These are phyloP conservation scores for Exutisphaerella laricina DNA, from an alignment of 2,329 filamentous ascomycete species.

Conservation along the genomic window DNA sequence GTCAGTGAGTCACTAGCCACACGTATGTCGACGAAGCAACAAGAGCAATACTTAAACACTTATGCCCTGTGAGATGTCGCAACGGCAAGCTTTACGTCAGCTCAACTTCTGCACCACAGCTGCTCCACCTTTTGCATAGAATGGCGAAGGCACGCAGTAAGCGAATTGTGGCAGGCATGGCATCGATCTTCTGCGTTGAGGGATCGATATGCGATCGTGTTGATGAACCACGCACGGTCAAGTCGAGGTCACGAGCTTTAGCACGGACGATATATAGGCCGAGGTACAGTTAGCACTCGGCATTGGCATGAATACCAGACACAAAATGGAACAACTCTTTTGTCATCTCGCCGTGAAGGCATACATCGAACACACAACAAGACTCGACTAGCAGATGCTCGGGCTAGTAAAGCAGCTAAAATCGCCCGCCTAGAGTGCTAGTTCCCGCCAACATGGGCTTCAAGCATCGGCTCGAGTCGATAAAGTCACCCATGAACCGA, in stretches of 20 bases:
- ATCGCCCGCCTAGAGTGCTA: slow-evolving; percentile 20
- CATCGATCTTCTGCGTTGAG: too few relatives aligned
- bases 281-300: not conserved
- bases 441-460: slow-evolving; percentile 15
- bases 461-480: slow-evolving; percentile 12
- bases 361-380: slow-evolving; percentile 21
- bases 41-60: slow-evolving; percentile 3
- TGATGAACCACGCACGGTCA: too few relatives aligned
- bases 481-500: not conserved
- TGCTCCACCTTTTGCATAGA: too few relatives aligned
- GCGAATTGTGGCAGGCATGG: not conserved
- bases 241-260: not conserved
- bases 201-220: too few relatives aligned
- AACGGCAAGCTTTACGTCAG: slow-evolving; percentile 10
- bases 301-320: not conserved
- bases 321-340: slow-evolving; percentile 19
- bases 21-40: not conserved
- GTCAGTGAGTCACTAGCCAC: slow-evolving; percentile 3
- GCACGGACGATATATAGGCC: slow-evolving; percentile 5
- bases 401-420: slow-evolving; percentile 21
- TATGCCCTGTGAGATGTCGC: slow-evolving; percentile 2
- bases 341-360: slow-evolving; percentile 22
- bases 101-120: not conserved
- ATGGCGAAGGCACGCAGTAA: not conserved
- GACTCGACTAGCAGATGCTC: slow-evolving; percentile 25